Base-by-base conservation (phyloP, 2,329 filamentous ascomycete species). In the Canariomyces notabilis region DNA sequence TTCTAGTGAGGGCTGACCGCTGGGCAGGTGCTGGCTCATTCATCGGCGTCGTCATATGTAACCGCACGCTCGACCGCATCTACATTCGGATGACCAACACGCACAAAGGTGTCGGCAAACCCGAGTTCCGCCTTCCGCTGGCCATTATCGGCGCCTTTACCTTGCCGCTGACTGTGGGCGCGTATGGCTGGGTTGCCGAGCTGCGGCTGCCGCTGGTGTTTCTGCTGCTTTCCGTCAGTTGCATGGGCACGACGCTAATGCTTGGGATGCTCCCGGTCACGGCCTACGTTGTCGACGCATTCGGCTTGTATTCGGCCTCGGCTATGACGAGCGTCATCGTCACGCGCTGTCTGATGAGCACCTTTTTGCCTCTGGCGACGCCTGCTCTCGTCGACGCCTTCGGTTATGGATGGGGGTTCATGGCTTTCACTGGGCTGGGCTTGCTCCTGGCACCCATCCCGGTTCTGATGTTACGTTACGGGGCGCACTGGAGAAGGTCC, bases 271-370 rank as follows among this genome's bases (percentile, higher is more conserved):
- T 81, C 16, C 76, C 77, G 0, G 46, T 80, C 2, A 72, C 70
- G 46, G 69, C 76, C 0, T 81, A 80, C 51, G 68, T 80, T 0
- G 76, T 80, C 2, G 77, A 81, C 49, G 74, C 76, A 0, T 77
- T 73, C 47, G 75, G 76, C 0, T 48, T 75, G 5, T 80, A 76
- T 54, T 72, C 76, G 1, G 77, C 77, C 0, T 78, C 74, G 9
- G 76, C 76, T 2, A 69, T 80, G 65, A 80, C 77, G 0, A 75
- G 73, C 0, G 57, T 80, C 5, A 77, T 81, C 46, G 74, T 80
- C 1, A 68, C 68, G 1, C 65, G 77, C 31, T 80, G 76, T 48
- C 61, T 82, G 0, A 70, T 73, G 61, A 73, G 77, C 3, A 80
- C 79, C 0, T 75, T 82, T 34, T 52, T 82, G 22, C 79, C 79